These are phyloP conservation scores for Emericellopsis cladophorae DNA, from an alignment of 2,329 filamentous ascomycete species.

Conservation along the genomic window DNA sequence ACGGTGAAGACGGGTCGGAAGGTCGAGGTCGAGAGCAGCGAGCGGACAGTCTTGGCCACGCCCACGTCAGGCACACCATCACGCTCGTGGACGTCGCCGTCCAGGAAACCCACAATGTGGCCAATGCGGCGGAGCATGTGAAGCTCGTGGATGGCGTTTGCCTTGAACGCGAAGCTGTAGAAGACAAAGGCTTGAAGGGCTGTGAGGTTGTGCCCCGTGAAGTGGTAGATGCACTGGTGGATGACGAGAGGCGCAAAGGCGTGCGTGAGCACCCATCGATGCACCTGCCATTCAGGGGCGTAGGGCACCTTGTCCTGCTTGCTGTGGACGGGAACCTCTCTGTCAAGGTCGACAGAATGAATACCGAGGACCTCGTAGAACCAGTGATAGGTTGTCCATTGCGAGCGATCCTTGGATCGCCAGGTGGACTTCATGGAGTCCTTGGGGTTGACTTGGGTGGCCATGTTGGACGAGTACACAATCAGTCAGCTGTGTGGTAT, in stretches of 20 bases:
- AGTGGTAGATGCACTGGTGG: conserved; percentile 5
- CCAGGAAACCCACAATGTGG: conserved; percentile 14
- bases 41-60: conserved; percentile 10
- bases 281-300: conserved; percentile 12
- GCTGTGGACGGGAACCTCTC: conserved; percentile 12
- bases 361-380: conserved; percentile 6
- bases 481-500: too few species aligned
- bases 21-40: conserved; percentile 9
- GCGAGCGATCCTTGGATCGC: conserved; percentile 4
- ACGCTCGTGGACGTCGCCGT: conserved; percentile 16
- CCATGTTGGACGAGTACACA: not conserved
- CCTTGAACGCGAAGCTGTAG: conserved; percentile 16
- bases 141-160: conserved; percentile 14
- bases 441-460: conserved; percentile 5
- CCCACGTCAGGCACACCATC: conserved; percentile 19
- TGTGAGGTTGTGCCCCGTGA: conserved; percentile 6
- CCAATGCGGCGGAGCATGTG: conserved; percentile 15
- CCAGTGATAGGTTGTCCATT: conserved; percentile 8
- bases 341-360: conserved; percentile 6
- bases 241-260: conserved; percentile 11
- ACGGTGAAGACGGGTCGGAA: conserved; percentile 11
- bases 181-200: conserved; percentile 5
- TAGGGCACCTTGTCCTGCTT: conserved; percentile 19
- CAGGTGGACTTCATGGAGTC: conserved; percentile 11
- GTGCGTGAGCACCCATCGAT: conserved; percentile 18